These are phyloP conservation scores for Tylopilus rubrobrunneus DNA, from an alignment of 768 basidiomycete species.

Conservation along the genomic window DNA sequence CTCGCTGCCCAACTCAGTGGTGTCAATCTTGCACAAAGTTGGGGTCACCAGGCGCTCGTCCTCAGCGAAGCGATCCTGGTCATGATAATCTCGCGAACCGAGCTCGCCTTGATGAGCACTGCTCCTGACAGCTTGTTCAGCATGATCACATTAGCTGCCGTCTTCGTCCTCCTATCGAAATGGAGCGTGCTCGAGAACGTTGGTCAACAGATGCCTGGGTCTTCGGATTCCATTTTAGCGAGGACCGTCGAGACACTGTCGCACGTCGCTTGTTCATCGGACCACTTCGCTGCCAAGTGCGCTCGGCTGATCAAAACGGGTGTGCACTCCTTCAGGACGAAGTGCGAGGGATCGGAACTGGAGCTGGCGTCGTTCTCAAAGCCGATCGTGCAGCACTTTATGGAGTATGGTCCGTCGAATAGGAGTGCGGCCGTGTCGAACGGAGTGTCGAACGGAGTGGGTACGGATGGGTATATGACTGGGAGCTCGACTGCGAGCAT, in stretches of 20 bases:
- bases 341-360: constrained; percentile 22
- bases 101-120: constrained; percentile 35
- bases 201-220: constrained; percentile 33
- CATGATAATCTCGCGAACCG: constrained; percentile 30
- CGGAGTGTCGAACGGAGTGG: constrained; percentile 12
- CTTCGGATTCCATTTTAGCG: constrained; percentile 36
- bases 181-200: constrained; percentile 36
- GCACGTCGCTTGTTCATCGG: constrained; percentile 34
- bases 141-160: constrained; percentile 42
- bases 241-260: constrained; percentile 34
- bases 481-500: constrained; percentile 3
- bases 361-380: constrained; percentile 18
- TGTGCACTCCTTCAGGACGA: constrained; percentile 28
- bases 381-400: constrained; percentile 22
- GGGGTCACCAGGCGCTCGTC: constrained; percentile 37
- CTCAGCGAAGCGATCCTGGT: constrained; percentile 38
- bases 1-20: constrained; percentile 31
- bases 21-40: constrained; percentile 31
- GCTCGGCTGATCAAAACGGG: constrained; percentile 39
- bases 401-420: constrained; percentile 17
- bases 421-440: constrained; percentile 7
- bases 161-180: constrained; percentile 41
- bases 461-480: constrained; percentile 9
- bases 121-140: constrained; percentile 40
- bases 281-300: constrained; percentile 40